Evolutionary conservation across 495 filamentous ascomycete genomes (phyloP).

Genomic region (Amniculicola lignicola): DNA sequence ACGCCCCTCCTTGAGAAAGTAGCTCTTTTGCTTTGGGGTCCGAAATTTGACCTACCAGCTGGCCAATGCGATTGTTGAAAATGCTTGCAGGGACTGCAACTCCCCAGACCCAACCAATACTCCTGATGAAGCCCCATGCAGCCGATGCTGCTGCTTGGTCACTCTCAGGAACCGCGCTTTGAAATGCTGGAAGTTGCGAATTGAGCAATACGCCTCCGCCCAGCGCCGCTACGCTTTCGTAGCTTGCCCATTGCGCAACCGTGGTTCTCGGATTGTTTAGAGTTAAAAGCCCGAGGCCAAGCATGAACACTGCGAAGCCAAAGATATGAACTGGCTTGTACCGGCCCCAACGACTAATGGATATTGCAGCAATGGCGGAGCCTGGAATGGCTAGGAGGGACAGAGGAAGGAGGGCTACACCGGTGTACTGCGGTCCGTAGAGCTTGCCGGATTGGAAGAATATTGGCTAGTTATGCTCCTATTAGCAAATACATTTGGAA

Average conservation of each 20-base stretch:
- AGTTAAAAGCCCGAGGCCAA: slow-evolving; percentile 48
- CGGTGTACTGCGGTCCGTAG: slow-evolving; percentile 50
- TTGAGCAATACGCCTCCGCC: slow-evolving; percentile 50
- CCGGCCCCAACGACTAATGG: slow-evolving; percentile 45
- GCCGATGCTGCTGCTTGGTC: slow-evolving; percentile 46
- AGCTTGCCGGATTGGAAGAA: slow-evolving; percentile 60
- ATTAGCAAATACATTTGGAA: no score
- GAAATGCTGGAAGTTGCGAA: slow-evolving; percentile 38
- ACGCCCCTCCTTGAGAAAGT: slow-evolving; percentile 9
- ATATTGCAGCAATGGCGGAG: slow-evolving; percentile 45
- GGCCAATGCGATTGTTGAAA: slow-evolving; percentile 47
- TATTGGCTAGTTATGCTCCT: no score
- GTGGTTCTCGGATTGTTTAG: slow-evolving; percentile 45
- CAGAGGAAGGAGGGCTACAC: slow-evolving; percentile 56
- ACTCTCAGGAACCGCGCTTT: slow-evolving; percentile 31
- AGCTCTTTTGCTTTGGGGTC: background rate
- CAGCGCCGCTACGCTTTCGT: slow-evolving; percentile 46
- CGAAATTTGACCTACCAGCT: background rate
- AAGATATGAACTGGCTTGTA: slow-evolving; percentile 50
- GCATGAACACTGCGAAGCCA: slow-evolving; percentile 49
- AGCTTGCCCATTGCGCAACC: slow-evolving; percentile 45
- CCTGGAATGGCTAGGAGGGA: slow-evolving; percentile 50
- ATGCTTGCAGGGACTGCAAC: slow-evolving; percentile 50
- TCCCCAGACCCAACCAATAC: slow-evolving; percentile 52
- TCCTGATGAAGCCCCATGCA: slow-evolving; percentile 49